Base-by-base conservation (phyloP, 208 protist genomes). In the Leishmania major region DNA sequence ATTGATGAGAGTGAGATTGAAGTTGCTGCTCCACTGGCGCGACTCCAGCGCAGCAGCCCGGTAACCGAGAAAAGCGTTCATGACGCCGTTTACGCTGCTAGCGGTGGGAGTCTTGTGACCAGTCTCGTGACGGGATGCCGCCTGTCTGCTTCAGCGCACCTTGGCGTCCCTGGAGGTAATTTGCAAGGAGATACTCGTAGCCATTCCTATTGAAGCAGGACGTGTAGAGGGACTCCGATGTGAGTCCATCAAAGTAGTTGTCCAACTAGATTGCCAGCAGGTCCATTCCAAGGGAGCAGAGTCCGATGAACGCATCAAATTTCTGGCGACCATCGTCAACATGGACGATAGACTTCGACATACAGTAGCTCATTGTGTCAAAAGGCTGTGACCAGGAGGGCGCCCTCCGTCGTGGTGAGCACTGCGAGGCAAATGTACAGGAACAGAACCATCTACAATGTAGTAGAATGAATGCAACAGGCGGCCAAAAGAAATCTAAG, bases 201-300 rank as follows among this genome's bases (percentile, higher is more conserved):
- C 71, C 64, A 31, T 49, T 60, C 79, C 76, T 78, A 51, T 85
- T 84, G 40, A 77, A 78, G 28, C 83, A 77, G 37, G 78, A 70
- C 28, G 77, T 84, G 75, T 88, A 88, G 35, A 83, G 74, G 57
- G 78, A 83, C 67, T 88, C 81, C 1, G 78, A 84, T 0, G 73
- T 64, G 7, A 85, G 74, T 10, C 69, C 80, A 45, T 81, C 70
- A 35, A 85, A 83, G 75, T 88, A 80, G 59, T 73, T 67, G 47
- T 83, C 82, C 3, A 88, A 55, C 47, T 78, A 62, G 3, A 81
- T 60, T 7, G 78, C 85, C 11, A 88, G 45, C 37, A 70, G 73
- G 59, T 79, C 79, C 35, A 81, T 80, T 62, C 85, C 79, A 2
- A 69, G 47, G 51, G 57, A 67, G 67, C 79, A 64, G 3, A 86